Conservation (phyloP, 2,329 filamentous ascomycete species). For the Aureobasidium pullulans region DNA sequence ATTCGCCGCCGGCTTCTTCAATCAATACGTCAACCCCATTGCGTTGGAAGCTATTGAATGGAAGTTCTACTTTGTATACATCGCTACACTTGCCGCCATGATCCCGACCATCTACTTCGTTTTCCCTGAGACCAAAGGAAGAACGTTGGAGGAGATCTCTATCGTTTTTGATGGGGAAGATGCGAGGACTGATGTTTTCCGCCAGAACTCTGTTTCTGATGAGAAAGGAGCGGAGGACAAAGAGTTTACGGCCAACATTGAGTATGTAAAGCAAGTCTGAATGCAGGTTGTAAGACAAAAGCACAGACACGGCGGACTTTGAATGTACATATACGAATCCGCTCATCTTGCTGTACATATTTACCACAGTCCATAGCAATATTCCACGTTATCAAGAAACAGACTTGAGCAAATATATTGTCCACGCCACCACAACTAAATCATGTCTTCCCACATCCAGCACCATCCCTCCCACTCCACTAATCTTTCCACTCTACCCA, state of each 20-base stretch:
- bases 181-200: not conserved
- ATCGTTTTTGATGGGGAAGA: slow-evolving; percentile 26
- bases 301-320: no score
- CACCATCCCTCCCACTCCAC: no score
- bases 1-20: slow-evolving; percentile 18
- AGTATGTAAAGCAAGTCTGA: not conserved
- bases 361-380: no score
- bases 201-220: not conserved
- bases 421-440: no score
- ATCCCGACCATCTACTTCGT: slow-evolving; percentile 22
- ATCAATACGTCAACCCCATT: slow-evolving; percentile 33
- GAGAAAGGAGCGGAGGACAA: not conserved
- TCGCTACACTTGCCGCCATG: slow-evolving; percentile 23
- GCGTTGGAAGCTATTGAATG: slow-evolving; percentile 32
- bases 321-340: no score
- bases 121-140: slow-evolving; percentile 17
- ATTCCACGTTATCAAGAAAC: no score
- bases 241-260: not conserved
- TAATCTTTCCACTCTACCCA: not conserved
- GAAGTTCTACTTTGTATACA: slow-evolving; percentile 41
- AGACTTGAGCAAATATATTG: no score
- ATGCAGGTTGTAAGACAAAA: not conserved
- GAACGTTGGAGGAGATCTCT: slow-evolving; percentile 34
- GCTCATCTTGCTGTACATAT: no score
- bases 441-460: no score